Conservation (phyloP, 768 basidiomycete species). For the Strobilomyces dryophilus region DNA sequence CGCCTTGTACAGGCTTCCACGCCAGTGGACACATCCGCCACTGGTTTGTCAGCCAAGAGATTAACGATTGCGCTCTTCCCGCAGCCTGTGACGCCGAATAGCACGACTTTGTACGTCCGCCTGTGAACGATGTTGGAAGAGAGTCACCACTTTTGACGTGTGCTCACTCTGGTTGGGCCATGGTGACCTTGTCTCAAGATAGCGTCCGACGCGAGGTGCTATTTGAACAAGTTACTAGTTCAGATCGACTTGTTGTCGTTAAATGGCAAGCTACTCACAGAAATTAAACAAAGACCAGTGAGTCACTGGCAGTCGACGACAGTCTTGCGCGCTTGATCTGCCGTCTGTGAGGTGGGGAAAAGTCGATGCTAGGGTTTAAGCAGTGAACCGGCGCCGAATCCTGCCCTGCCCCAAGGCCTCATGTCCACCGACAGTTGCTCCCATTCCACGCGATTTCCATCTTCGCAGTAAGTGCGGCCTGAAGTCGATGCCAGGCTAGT, state of each 20-base stretch:
- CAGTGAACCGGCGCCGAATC: slow-evolving; percentile 3
- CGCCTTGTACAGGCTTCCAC: slow-evolving; percentile 34
- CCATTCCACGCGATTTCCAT: slow-evolving; percentile 14
- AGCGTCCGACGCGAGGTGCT: not conserved
- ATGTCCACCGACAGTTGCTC: slow-evolving; percentile 4
- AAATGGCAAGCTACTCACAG: slow-evolving; percentile 7
- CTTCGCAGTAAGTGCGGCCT: not conserved
- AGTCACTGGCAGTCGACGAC: not conserved
- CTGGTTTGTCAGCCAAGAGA: slow-evolving; percentile 21
- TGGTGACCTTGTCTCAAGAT: not conserved
- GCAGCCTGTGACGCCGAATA: slow-evolving; percentile 28
- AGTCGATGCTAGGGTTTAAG: not conserved
- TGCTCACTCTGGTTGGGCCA: slow-evolving; percentile 17
- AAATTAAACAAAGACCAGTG: not conserved
- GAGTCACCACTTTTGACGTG: not conserved
- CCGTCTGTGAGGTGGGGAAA: too few species aligned
- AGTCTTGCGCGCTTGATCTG: not conserved
- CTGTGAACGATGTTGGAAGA: slow-evolving; percentile 10
- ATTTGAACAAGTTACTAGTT: not conserved
- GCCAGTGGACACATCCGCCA: slow-evolving; percentile 28
- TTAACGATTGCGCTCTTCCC: slow-evolving; percentile 32
- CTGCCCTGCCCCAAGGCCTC: slow-evolving; percentile 11
- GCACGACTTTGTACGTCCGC: slow-evolving; percentile 20
- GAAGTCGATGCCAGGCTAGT: not conserved
- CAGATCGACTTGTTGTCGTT: not conserved